Evolutionary conservation across 2,329 filamentous ascomycete species (phyloP).

Genomic region (Pseudogymnoascus verrucosus): DNA sequence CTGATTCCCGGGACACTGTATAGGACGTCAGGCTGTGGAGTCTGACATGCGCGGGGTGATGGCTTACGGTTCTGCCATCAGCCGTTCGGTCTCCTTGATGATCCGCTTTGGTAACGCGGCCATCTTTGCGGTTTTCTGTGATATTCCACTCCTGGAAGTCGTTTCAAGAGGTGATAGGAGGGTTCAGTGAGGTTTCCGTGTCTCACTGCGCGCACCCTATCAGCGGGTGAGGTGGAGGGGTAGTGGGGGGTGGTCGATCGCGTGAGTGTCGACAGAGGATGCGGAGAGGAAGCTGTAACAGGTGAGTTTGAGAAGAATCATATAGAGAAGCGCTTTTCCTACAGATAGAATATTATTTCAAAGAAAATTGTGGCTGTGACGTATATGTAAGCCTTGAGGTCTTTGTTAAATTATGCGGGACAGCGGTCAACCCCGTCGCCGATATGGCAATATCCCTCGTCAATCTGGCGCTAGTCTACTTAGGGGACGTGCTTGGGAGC

Average conservation of each 20-base stretch:
- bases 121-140: background rate
- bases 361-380: conserved; percentile 1
- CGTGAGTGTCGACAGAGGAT: background rate
- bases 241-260: conserved; percentile 3
- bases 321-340: background rate
- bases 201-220: conserved; percentile 7
- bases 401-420: conserved; percentile 7
- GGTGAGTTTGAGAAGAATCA: background rate
- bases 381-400: conserved; percentile 6
- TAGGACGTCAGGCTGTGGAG: conserved; percentile 14
- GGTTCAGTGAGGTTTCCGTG: background rate
- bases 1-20: conserved; percentile 88
- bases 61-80: conserved; percentile 90
- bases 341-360: background rate
- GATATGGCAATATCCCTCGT: conserved; percentile 5
- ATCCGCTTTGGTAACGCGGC: conserved; percentile 88
- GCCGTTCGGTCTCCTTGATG: conserved; percentile 94
- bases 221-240: background rate
- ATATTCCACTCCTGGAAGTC: background rate
- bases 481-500: background rate
- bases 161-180: conserved; percentile 5
- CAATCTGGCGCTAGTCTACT: conserved; percentile 7
- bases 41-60: conserved; percentile 5
- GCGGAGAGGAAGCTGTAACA: background rate
- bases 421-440: background rate